Base-by-base conservation (phyloP, 1,284 basidiomycete species). In the Xanthoconium separans region DNA sequence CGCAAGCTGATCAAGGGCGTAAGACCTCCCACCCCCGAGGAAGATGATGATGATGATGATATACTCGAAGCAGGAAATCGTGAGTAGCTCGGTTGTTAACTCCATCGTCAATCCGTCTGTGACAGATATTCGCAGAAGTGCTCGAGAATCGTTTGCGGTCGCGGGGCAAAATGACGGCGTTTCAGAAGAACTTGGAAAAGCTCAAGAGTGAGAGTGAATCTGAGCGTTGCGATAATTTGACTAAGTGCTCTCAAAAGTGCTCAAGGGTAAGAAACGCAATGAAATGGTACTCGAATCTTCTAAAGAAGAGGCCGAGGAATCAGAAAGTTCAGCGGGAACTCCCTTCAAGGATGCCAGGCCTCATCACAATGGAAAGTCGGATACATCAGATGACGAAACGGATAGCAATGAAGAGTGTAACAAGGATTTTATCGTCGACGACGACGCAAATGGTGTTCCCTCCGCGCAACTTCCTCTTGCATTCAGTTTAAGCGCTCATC, bases 401-500 rank as follows among this genome's bases (percentile, higher is more conserved):
- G 68, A 70, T 33, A 53, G 36, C 34, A 40, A 42, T 13, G 47
- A 65, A 16, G 65, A 64, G 3, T 67, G 71, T 20, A 76, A 78
- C 12, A 78, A 79, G 4, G 77, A 80, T 45, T 74, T 72, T 41
- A 91, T 90, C 64, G 88, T 93, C 54, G 83, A 89, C 2, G 85
- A 91, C 54, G 90, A 93, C 61, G 82, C 82, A 53, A 77, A 73
- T n/a, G 66, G 65, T 6, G 71, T 56, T 13, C 71, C 64, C 0
- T 61, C 72, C 2, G 70, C 77, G 15, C 70, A 79, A 33, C 77
- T 94, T 15, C 93, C 92, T 7, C 74, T 77, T 22, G 78, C 85
- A 59, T 95, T 91, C 70, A 92, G 88, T 65, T 83, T 89, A 81
- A 81, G 82, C 56, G 78, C 84, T 0, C 83, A 86, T 64, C 85